Percentiles rank a stretch among this genome's conserved stretches.
Evolutionary conservation across 2,329 filamentous ascomycete genomes (phyloP).

Genomic region (Neodidymelliopsis sp.): DNA sequence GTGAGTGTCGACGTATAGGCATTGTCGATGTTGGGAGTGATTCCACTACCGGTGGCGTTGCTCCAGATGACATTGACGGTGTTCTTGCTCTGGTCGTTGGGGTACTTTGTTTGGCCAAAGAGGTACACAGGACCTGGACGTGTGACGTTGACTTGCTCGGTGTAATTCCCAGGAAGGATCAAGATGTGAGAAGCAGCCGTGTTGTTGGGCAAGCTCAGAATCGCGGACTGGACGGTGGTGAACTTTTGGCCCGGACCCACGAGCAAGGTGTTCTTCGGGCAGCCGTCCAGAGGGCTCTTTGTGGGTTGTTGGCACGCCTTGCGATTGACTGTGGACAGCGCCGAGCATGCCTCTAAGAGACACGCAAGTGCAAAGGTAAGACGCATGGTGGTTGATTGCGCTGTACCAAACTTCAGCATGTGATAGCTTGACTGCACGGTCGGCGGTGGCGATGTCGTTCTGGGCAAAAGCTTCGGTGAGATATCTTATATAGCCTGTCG

Average conservation of each 20-base stretch:
- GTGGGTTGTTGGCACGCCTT: conserved; percentile 50
- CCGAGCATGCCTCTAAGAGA: conserved; percentile 25
- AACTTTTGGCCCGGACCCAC: conserved; percentile 36
- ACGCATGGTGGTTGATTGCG: conserved; percentile 20
- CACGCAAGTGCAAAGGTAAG: conserved; percentile 9
- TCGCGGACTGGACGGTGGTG: conserved; percentile 57
- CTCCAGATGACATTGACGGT: conserved; percentile 66
- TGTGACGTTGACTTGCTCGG: conserved; percentile 71
- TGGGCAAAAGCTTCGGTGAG: conserved; percentile 1
- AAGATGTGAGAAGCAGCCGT: conserved; percentile 62
- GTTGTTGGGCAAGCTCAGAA: conserved; percentile 56
- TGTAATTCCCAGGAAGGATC: conserved; percentile 67
- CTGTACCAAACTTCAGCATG: background rate
- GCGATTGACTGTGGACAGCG: conserved; percentile 26
- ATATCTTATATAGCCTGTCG: conserved; percentile 4
- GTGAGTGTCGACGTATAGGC: conserved; percentile 68
- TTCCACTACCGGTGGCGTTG: conserved; percentile 59
- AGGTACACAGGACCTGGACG: conserved; percentile 67
- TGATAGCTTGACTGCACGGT: background rate
- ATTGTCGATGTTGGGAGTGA: conserved; percentile 62
- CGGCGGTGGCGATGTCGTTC: background rate
- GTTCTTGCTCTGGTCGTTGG: conserved; percentile 58
- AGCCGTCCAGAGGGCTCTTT: conserved; percentile 48
- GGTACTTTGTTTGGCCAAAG: conserved; percentile 63
- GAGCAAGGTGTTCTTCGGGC: conserved; percentile 45